A percentile compares a stretch with the other conserved stretches of the same genome.
Conservation (phyloP, 1,139 yeast genomes). For the Sugiyamaella grinbergsii region DNA sequence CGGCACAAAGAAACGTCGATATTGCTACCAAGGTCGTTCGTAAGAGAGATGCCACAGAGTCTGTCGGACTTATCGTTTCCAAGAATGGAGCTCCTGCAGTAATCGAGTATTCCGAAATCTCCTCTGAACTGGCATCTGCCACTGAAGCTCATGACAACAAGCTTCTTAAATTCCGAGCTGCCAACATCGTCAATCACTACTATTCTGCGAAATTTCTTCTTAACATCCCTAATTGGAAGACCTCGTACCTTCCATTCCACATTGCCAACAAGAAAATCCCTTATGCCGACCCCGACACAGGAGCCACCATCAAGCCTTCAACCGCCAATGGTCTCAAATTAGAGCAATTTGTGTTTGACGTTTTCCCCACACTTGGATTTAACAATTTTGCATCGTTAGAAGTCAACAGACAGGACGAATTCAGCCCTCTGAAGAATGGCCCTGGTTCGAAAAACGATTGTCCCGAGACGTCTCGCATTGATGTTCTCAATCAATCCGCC, state of each 20-base stretch:
- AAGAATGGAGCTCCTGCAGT: constrained; percentile 73
- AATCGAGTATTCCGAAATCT: constrained; percentile 91
- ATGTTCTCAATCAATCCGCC: constrained; percentile 70
- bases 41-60: constrained; percentile 82
- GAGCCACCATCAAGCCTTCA: constrained; percentile 58
- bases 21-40: constrained; percentile 95
- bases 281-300: constrained; percentile 51
- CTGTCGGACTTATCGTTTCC: constrained; percentile 88
- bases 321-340: constrained; percentile 88
- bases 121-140: constrained; percentile 68
- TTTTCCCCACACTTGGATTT: constrained; percentile 77
- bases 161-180: constrained; percentile 80
- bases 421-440: constrained; percentile 92
- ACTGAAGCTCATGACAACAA: constrained; percentile 52
- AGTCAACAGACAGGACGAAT: constrained; percentile 81
- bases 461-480: constrained; percentile 76
- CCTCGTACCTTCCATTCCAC: constrained; percentile 80
- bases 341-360: constrained; percentile 97
- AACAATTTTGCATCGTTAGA: constrained; percentile 88
- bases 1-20: constrained; percentile 63
- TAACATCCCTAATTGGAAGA: constrained; percentile 66
- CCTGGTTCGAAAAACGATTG: constrained; percentile 80
- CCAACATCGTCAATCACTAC: constrained; percentile 96
- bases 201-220: constrained; percentile 75
- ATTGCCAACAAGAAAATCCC: constrained; percentile 91